These are phyloP conservation scores for Oidiodendron maius DNA, from an alignment of 495 filamentous ascomycete species.

Conservation along the genomic window DNA sequence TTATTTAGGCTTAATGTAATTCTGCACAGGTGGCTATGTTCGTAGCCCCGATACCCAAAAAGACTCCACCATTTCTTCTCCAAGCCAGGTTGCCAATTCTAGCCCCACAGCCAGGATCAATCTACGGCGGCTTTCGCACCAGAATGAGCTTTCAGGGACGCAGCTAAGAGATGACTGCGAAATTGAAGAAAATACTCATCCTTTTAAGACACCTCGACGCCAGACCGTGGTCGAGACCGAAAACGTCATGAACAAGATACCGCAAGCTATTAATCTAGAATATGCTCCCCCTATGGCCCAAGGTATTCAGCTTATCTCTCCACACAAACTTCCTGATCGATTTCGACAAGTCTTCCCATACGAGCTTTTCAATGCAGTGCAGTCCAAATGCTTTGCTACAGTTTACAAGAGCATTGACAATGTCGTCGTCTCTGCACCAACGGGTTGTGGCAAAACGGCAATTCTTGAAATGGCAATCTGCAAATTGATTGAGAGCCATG, in stretches of 20 bases:
- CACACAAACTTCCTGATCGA: conserved; percentile 68
- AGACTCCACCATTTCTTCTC: conserved; percentile 26
- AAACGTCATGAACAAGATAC: background rate
- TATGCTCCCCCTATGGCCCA: conserved; percentile 42
- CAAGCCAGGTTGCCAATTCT: conserved; percentile 24
- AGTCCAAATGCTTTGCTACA: conserved; percentile 76
- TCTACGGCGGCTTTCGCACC: conserved; percentile 21
- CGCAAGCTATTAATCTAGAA: conserved; percentile 9
- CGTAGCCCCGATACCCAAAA: conserved; percentile 14
- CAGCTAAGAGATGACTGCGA: background rate
- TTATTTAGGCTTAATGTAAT: conserved; percentile 10
- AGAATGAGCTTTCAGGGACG: background rate
- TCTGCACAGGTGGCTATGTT: conserved; percentile 13
- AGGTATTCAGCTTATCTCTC: conserved; percentile 70
- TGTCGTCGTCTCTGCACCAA: conserved; percentile 83
- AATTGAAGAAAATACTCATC: background rate
- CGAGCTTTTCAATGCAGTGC: conserved; percentile 82
- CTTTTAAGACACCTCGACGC: conserved; percentile 2
- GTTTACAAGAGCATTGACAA: conserved; percentile 76
- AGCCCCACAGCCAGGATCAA: conserved; percentile 34
- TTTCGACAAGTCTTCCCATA: conserved; percentile 75
- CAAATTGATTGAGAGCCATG: conserved; percentile 56
- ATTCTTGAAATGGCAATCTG: conserved; percentile 92
- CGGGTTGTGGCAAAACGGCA: conserved; percentile 89
- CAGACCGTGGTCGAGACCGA: background rate